Evolutionary conservation across 805 yeast species (phyloP).

Genomic region (Teunomyces funiuensis): DNA sequence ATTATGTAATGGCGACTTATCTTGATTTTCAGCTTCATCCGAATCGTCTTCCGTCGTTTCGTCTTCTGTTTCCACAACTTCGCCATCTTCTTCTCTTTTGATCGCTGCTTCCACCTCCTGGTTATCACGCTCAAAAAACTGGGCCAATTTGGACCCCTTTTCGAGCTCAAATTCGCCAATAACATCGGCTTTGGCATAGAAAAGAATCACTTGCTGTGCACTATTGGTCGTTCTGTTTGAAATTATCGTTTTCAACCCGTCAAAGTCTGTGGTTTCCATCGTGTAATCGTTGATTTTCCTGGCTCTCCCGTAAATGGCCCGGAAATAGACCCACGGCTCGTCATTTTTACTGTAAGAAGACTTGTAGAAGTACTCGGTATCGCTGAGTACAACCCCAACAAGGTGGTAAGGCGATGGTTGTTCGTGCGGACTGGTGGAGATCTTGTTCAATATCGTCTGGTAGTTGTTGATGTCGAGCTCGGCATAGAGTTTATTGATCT

Average conservation of each 20-base stretch:
- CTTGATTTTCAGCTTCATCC: background rate
- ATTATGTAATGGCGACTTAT: background rate
- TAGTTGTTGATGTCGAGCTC: constrained; percentile 21
- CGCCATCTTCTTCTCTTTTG: constrained; percentile 4
- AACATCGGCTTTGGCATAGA: constrained; percentile 19
- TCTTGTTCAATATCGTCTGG: constrained; percentile 17
- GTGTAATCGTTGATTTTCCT: constrained; percentile 16
- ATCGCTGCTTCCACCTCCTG: constrained; percentile 8
- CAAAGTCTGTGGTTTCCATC: constrained; percentile 20
- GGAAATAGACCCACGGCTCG: constrained; percentile 24
- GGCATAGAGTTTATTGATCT: constrained; percentile 15
- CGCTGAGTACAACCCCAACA: constrained; percentile 32
- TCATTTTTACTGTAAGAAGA: constrained; percentile 11
- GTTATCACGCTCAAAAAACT: constrained; percentile 21
- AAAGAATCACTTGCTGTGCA: constrained; percentile 14
- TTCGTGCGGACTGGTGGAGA: constrained; percentile 3
- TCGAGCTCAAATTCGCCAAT: constrained; percentile 5
- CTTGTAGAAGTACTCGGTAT: constrained; percentile 28
- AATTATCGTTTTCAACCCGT: constrained; percentile 17
- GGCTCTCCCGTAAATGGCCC: constrained; percentile 10
- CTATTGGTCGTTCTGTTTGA: constrained; percentile 13
- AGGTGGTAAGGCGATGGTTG: constrained; percentile 24
- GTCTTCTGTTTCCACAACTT: background rate
- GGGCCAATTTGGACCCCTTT: constrained; percentile 11
- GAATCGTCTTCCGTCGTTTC: background rate